These are phyloP conservation scores for Gonapodya prolifera DNA, from an alignment of 192 early-diverging fungal genomes.

Conservation along the genomic window DNA sequence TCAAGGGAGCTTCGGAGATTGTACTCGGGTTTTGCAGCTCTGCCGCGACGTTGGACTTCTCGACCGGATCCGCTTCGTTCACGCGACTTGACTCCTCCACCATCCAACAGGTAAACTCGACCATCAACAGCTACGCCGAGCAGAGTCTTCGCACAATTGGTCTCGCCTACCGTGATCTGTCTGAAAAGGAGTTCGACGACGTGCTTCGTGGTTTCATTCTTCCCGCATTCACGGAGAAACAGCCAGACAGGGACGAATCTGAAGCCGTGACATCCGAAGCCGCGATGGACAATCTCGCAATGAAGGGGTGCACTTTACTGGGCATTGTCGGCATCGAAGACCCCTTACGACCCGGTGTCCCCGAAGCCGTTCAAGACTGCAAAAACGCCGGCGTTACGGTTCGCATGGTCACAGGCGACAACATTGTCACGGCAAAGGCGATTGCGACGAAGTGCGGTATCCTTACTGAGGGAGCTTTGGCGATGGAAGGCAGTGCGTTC, in stretches of 20 bases:
- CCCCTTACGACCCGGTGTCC: slow-evolving; percentile 89
- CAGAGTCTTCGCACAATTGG: slow-evolving; percentile 83
- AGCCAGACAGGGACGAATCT: slow-evolving; percentile 35
- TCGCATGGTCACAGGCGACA: slow-evolving; percentile 99
- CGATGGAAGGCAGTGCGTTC: slow-evolving; percentile 94
- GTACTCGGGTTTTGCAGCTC: slow-evolving; percentile 49
- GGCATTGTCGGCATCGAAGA: slow-evolving; percentile 96
- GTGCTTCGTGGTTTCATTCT: neutral
- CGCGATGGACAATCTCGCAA: slow-evolving; percentile 37
- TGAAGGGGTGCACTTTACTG: slow-evolving; percentile 53
- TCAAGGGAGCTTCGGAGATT: slow-evolving; percentile 92
- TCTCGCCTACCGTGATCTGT: slow-evolving; percentile 70
- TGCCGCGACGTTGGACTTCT: slow-evolving; percentile 3
- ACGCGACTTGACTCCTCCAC: slow-evolving; percentile 14
- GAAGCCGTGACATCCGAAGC: slow-evolving; percentile 23
- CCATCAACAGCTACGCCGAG: slow-evolving; percentile 60
- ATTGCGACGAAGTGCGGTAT: slow-evolving; percentile 94
- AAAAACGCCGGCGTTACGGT: slow-evolving; percentile 86
- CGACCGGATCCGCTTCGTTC: slow-evolving; percentile 8
- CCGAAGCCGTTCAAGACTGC: slow-evolving; percentile 78
- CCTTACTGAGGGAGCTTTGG: slow-evolving; percentile 68
- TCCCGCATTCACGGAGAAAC: neutral
- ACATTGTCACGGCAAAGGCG: slow-evolving; percentile 77
- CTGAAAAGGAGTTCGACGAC: slow-evolving; percentile 2
- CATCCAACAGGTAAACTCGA: slow-evolving; percentile 20